Evolutionary conservation across 2,329 filamentous ascomycete genomes (phyloP).

Genomic region (Xenoacremonium recifei): DNA sequence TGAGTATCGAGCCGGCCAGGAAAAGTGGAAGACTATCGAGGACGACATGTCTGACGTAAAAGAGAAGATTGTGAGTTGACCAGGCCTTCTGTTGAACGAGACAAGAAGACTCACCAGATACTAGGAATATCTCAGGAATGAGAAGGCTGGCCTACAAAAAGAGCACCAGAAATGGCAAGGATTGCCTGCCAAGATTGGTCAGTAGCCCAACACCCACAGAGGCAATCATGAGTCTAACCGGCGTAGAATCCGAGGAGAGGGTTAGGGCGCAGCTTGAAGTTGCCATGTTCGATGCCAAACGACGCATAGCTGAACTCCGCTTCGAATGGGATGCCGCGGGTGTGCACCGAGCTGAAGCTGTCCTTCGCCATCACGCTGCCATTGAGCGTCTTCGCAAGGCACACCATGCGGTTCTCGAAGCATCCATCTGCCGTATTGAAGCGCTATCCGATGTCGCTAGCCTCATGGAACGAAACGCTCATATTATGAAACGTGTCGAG

Average conservation of each 20-base stretch:
- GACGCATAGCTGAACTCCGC: conserved; percentile 47
- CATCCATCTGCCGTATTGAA: conserved; percentile 71
- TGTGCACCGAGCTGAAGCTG: conserved; percentile 54
- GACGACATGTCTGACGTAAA: conserved; percentile 41
- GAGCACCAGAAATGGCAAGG: conserved; percentile 63
- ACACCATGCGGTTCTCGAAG: conserved; percentile 65
- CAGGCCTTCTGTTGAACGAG: no score
- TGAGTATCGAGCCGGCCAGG: conserved; percentile 33
- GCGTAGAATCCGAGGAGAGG: conserved; percentile 35
- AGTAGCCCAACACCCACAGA: conserved; percentile 23
- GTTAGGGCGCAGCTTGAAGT: conserved; percentile 29
- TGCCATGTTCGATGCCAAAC: conserved; percentile 31
- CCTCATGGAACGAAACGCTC: conserved; percentile 63
- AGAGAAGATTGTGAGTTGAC: conserved; percentile 33
- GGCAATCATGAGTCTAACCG: conserved; percentile 14
- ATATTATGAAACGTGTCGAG: conserved; percentile 54
- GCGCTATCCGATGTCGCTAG: conserved; percentile 75
- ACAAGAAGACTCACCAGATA: conserved; percentile 21
- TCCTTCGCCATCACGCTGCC: conserved; percentile 53
- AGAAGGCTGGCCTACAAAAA: conserved; percentile 68
- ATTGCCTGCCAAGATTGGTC: conserved; percentile 71
- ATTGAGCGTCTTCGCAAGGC: conserved; percentile 62
- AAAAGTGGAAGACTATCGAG: conserved; percentile 41
- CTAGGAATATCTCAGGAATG: conserved; percentile 50
- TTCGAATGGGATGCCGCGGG: conserved; percentile 54